phyloP scores from a whole-genome alignment of 108 stramenopile species.

The Pseudonitzschia delicatissima region DNA sequence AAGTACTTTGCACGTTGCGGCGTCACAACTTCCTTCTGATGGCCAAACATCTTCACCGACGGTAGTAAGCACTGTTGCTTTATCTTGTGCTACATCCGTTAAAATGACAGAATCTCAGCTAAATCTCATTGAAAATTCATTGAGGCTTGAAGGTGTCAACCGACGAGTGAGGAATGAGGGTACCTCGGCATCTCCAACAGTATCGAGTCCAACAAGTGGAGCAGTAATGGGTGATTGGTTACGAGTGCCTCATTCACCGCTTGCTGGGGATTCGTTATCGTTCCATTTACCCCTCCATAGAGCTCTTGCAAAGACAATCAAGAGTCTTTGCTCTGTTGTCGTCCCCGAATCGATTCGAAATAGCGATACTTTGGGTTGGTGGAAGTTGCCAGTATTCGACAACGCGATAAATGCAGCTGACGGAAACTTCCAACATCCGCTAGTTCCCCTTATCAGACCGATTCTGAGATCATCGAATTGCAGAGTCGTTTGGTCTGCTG shows the following conservation, averaged over 20 bases:
- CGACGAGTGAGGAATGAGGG: constrained; percentile 10
- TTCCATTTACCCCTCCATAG: constrained; percentile 89
- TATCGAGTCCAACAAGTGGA: constrained; percentile 41
- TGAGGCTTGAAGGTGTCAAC: constrained; percentile 51
- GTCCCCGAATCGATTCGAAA: constrained; percentile 59
- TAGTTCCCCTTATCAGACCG: constrained; percentile 63
- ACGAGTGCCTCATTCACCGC: constrained; percentile 83
- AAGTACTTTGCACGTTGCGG: constrained; percentile 80
- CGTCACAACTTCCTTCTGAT: constrained; percentile 46
- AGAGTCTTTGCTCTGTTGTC: constrained; percentile 62
- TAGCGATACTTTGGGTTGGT: constrained; percentile 60
- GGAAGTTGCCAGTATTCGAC: constrained; percentile 83
- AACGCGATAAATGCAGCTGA: constrained; percentile 30
- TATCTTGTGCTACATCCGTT: constrained; percentile 79
- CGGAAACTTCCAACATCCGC: constrained; percentile 47
- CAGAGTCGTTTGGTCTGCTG: constrained; percentile 83
- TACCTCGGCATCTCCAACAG: constrained; percentile 1
- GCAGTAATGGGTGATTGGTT: constrained; percentile 86
- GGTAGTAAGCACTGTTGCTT: constrained; percentile 52
- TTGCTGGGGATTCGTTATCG: constrained; percentile 78
- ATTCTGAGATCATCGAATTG: constrained; percentile 81
- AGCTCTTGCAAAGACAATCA: constrained; percentile 73
- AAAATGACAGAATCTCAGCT: constrained; percentile 85
- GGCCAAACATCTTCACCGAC: constrained; percentile 17
- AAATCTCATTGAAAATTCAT: constrained; percentile 71